Evolutionary conservation across 2,329 filamentous ascomycete genomes (phyloP), one percentile per base, ranked within the genome.

Genomic region (Botrytis deweyae): DNA sequence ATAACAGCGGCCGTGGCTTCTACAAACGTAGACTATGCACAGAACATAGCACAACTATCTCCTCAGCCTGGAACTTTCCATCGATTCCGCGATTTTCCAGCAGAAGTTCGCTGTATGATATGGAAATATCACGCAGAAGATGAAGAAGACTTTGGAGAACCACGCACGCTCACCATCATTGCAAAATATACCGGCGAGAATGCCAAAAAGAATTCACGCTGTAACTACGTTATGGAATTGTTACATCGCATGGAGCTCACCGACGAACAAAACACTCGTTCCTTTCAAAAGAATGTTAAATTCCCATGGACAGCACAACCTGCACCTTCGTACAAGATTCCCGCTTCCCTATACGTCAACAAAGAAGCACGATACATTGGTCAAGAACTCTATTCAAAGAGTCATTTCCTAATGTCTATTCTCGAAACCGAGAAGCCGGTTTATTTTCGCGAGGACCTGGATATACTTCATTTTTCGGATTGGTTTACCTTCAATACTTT

Each of bases 401-500:
- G 33, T 25, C 33, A 38, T 52, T 67, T 67, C 4, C 64, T 67
- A 7, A 67, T 52, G 64, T 52, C 33, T 1, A 55, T 55, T n/a
- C n/a, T 55, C 22, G 25, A 46, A 55, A n/a, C 38, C 36, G 46
- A n/a, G 52, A 55, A 29, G 10, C 12, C 44, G 3, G 22, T 67
- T 9, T 67, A 67, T n/a, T 67, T 67, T 52, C 64, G 64, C 4
- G 33, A 67, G 14, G 33, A 52, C n/a, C 7, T 52, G 16, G 64
- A 67, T n/a, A 29, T 14, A 38, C 64, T 67, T 67, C 44, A 67
- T 52, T 52, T 67, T 67, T 8, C 64, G 8, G 64, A 52, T n/a
- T 67, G 64, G 64, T 67, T 52, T 18, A 67, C 64, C 7, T 67
- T 67, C 33, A 67, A 38, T 6, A 67, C 64, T 52, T 67, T 67